Percentiles rank a stretch among this genome's conserved stretches.
phyloP scores from a whole-genome alignment of 805 yeast species.

The Yarrowia keelungensis region DNA sequence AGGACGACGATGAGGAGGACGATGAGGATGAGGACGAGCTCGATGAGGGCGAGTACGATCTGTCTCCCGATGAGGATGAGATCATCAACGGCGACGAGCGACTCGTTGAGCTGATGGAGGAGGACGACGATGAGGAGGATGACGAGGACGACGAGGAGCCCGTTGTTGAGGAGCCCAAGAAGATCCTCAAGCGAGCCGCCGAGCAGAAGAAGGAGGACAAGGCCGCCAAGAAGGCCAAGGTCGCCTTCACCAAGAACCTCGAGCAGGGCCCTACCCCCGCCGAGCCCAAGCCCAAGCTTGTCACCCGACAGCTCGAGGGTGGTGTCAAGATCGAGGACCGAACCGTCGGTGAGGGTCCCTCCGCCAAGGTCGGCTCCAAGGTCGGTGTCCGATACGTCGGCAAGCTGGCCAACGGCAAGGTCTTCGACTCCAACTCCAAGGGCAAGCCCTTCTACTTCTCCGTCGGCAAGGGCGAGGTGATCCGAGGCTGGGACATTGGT shows the following conservation, averaged over 20 bases:
- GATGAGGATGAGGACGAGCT: constrained; percentile 46
- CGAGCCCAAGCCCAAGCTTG: constrained; percentile 48
- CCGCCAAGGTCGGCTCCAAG: constrained; percentile 85
- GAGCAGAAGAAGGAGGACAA: constrained; percentile 48
- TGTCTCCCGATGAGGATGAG: constrained; percentile 50
- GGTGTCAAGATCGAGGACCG: constrained; percentile 95
- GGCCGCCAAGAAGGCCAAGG: constrained; percentile 53
- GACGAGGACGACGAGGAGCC: constrained; percentile 61
- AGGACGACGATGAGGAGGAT: constrained; percentile 62
- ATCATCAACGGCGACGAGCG: constrained; percentile 42
- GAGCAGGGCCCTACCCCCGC: constrained; percentile 89
- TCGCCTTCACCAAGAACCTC: constrained; percentile 85
- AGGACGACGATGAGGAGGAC: constrained; percentile 49
- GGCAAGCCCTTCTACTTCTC: constrained; percentile 95
- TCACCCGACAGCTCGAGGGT: constrained; percentile 82
- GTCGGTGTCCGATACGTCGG: constrained; percentile 98
- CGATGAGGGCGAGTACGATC: constrained; percentile 46
- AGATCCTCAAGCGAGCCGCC: constrained; percentile 51
- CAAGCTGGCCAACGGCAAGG: constrained; percentile 94
- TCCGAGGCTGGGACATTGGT: constrained; percentile 98
- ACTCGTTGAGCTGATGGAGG: constrained; percentile 59
- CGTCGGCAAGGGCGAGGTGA: constrained; percentile 97
- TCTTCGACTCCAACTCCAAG: constrained; percentile 94
- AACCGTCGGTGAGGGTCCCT: constrained; percentile 83
- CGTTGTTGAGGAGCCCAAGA: constrained; percentile 55